Evolutionary conservation across 495 filamentous ascomycete species (phyloP).

Genomic region (Penicillium lagena): DNA sequence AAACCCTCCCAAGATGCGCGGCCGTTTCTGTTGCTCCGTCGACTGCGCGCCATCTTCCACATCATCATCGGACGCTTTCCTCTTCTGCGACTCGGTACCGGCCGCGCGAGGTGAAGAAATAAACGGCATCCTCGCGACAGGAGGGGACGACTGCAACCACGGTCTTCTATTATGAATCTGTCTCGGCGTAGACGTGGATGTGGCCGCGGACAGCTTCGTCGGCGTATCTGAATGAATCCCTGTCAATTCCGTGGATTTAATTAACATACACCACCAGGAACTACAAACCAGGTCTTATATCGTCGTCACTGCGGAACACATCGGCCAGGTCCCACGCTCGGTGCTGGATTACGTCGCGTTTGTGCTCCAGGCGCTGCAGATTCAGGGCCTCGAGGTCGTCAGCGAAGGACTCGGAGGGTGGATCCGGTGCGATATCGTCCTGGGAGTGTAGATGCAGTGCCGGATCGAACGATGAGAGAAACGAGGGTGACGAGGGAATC

Average conservation of each 20-base stretch:
- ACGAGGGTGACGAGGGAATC: constrained; percentile 28
- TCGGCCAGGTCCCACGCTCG: constrained; percentile 52
- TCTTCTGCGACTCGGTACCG: constrained; percentile 26
- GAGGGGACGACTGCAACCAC: constrained; percentile 26
- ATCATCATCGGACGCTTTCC: constrained; percentile 37
- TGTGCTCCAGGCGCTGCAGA: constrained; percentile 41
- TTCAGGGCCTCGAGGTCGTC: constrained; percentile 60
- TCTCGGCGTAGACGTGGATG: too few relatives aligned
- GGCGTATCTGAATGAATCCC: constrained; percentile 29
- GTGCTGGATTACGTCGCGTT: constrained; percentile 58
- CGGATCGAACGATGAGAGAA: constrained; percentile 47
- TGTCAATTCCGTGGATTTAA: constrained; percentile 2
- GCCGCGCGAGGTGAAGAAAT: constrained; percentile 49
- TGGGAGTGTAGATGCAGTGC: constrained; percentile 47
- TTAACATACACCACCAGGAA: background rate
- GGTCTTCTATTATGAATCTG: too few relatives aligned
- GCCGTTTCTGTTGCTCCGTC: constrained; percentile 29
- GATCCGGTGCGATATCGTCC: constrained; percentile 10
- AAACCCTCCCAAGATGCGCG: constrained; percentile 42
- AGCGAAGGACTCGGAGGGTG: constrained; percentile 38
- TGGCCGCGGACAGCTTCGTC: constrained; percentile 14
- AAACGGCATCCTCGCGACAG: constrained; percentile 47
- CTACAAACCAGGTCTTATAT: constrained; percentile 40
- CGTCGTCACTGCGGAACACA: constrained; percentile 58
- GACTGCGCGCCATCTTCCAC: constrained; percentile 27